phyloP scores from a whole-genome alignment of 2,329 filamentous ascomycete species.

The Scopulariopsis brevicaulis region DNA sequence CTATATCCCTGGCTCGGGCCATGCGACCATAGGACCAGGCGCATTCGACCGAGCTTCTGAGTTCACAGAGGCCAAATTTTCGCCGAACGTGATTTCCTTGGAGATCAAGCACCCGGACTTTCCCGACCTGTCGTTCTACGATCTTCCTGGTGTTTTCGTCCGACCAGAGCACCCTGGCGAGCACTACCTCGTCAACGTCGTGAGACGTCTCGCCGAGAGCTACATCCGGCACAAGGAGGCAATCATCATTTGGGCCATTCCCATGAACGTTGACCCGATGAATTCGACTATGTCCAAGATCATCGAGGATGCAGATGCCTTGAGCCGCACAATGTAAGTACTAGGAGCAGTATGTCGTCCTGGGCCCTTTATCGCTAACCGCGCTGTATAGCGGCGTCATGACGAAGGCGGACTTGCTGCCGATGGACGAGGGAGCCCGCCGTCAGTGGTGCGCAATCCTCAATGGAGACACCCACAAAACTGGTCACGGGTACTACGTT shows the following conservation, averaged over 20 bases:
- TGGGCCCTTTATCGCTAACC: no score
- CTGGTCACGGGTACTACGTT: slow-evolving; percentile 69
- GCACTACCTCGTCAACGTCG: slow-evolving; percentile 57
- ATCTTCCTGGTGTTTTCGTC: slow-evolving; percentile 73
- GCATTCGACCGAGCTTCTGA: slow-evolving; percentile 22
- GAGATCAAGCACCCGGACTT: slow-evolving; percentile 62
- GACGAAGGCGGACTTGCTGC: slow-evolving; percentile 72
- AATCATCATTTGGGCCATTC: slow-evolving; percentile 65
- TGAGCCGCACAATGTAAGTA: slow-evolving; percentile 39
- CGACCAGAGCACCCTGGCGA: slow-evolving; percentile 53
- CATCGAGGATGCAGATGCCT: slow-evolving; percentile 44
- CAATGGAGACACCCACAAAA: slow-evolving; percentile 43
- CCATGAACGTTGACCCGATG: slow-evolving; percentile 68
- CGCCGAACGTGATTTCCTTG: slow-evolving; percentile 69
- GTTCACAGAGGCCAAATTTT: slow-evolving; percentile 54
- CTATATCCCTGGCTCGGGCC: slow-evolving; percentile 40
- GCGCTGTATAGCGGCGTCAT: slow-evolving; percentile 45
- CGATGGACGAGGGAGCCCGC: slow-evolving; percentile 32
- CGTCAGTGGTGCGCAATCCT: slow-evolving; percentile 55
- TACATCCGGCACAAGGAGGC: slow-evolving; percentile 62
- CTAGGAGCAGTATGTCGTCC: no score
- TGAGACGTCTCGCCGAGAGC: slow-evolving; percentile 56
- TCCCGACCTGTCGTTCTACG: slow-evolving; percentile 70
- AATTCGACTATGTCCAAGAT: slow-evolving; percentile 61
- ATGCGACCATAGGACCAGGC: slow-evolving; percentile 1